Base-by-base conservation (phyloP, 371 early-diverging fungal species). In the Nematocida sp. region DNA sequence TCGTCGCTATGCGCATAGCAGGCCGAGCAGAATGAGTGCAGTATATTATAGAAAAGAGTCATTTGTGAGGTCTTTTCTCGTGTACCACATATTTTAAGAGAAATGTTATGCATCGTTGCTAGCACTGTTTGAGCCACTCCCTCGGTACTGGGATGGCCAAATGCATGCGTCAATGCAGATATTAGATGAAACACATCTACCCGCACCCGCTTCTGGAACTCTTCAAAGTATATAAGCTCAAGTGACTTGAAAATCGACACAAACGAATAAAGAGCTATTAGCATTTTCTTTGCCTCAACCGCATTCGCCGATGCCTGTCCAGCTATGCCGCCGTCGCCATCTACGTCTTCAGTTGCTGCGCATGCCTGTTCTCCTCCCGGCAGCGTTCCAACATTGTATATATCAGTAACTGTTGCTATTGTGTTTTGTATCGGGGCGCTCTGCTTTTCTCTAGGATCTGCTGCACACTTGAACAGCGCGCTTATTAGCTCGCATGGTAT, bases 31-130 rank as follows among this genome's bases (percentile, higher is more conserved):
- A 78, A 78, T 7, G 80, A 13, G 72, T 78, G 80, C 13, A 78
- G 80, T 23, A 78, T 78, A 18, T 23, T 69, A 52, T 78, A 70
- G 71, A 78, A 78, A 62, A 78, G 80, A 13, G 80, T 78, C 80
- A 78, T 78, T 60, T 78, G 80, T 20, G 80, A 69, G 23, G 80
- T 62, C 40, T 78, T 78, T 33, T 78, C 80, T 55, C 66, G 82
- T 18, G 69, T 15, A 4, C 71, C 80, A 62, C 80, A 78, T 7
- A 67, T 47, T 4, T 39, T 44, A 4, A 23, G n/a, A 15, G 72
- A 39, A 5, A 70, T 60, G 20, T 60, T n/a, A 47, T 78, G 57
- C 80, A 78, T 78, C 27, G 23, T 78, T 27, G 9, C 27, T 20
- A 78, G 80, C 11, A 78, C 44, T 13, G 15, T n/a, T 42, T 78